phyloP scores from a whole-genome alignment of 345 rosid genomes.

The Noccaea caerulescens region DNA sequence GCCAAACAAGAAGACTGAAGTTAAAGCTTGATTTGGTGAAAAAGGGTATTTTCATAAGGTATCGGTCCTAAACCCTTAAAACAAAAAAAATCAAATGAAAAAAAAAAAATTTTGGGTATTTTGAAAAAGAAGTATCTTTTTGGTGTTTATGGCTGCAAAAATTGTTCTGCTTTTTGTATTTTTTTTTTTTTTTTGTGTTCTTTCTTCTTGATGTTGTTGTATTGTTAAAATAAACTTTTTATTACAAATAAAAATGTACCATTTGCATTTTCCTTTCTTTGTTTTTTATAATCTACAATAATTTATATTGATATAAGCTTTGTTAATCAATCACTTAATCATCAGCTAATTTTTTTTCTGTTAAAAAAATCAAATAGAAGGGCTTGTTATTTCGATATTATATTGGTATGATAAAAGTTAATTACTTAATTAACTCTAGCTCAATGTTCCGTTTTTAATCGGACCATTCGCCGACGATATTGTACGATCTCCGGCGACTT shows the following conservation, averaged over 20 bases:
- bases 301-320: neutral
- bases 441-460: neutral
- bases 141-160: conserved; percentile 9
- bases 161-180: conserved; percentile 34
- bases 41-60: neutral
- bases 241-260: conserved; percentile 38
- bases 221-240: conserved; percentile 33
- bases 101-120: conserved; percentile 24
- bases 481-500: neutral
- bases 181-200: neutral
- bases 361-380: neutral
- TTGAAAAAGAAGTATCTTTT: neutral
- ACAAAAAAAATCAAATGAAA: neutral
- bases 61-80: conserved; percentile 1
- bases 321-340: conserved; percentile 1
- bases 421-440: neutral
- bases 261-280: conserved; percentile 6
- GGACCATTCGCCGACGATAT: neutral
- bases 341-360: neutral
- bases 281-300: neutral
- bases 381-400: neutral
- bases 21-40: conserved; percentile 48
- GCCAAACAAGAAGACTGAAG: conserved; percentile 71
- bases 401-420: no score
- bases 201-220: conserved; percentile 36